Conservation (phyloP, 331 rosid genomes). For the Cydonia oblonga region DNA sequence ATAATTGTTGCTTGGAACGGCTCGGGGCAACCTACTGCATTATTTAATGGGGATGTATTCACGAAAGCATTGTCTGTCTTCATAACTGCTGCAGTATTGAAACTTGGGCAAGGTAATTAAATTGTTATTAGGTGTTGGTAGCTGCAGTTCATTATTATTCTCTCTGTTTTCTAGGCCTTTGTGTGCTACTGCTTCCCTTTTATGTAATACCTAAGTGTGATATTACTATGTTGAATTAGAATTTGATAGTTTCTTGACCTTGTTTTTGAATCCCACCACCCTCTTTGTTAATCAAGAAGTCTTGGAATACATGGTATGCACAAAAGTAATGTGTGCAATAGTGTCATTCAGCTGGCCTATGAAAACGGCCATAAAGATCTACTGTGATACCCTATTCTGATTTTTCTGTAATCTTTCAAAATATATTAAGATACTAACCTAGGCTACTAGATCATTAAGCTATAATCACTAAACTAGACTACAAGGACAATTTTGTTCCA, state of each 20-base stretch:
- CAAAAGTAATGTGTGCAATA: neutral
- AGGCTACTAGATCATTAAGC: neutral
- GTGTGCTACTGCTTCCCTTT: neutral
- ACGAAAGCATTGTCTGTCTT: slow-evolving; percentile 85
- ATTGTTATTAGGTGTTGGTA: neutral
- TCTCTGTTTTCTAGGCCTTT: neutral
- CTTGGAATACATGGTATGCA: neutral
- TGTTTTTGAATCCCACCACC: neutral
- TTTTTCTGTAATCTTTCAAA: neutral
- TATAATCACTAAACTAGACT: neutral
- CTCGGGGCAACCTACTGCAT: slow-evolving; percentile 59
- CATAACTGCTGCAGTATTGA: slow-evolving; percentile 91
- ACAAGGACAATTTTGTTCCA: neutral
- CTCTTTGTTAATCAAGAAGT: neutral
- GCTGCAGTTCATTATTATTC: neutral
- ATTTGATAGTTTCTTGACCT: neutral
- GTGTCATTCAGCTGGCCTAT: neutral
- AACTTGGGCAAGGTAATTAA: slow-evolving; percentile 82
- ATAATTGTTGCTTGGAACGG: slow-evolving; percentile 93
- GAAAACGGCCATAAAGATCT: neutral
- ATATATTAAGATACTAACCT: neutral
- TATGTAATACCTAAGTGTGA: neutral
- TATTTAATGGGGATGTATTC: slow-evolving; percentile 60
- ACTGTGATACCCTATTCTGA: neutral
- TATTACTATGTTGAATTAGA: neutral